These are phyloP conservation scores for Abrus pulchellus DNA, from an alignment of 306 rosid genomes.

Conservation along the genomic window DNA sequence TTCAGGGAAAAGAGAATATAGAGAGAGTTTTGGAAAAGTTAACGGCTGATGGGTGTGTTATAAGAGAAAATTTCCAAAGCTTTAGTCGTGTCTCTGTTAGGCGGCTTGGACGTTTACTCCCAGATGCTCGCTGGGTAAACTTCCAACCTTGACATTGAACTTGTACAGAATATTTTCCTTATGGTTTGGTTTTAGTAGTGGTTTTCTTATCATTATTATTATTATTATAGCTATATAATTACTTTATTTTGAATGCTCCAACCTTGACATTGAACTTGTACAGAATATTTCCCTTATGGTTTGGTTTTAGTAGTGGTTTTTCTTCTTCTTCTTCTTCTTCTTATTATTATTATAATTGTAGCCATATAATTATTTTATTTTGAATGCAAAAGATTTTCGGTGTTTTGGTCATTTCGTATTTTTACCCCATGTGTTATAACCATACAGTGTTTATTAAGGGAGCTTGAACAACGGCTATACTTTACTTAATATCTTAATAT, in stretches of 20 bases:
- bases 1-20: slow-evolving; percentile 69
- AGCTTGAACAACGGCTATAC: background rate
- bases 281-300: background rate
- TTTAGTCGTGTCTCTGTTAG: slow-evolving; percentile 70
- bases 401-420: too few relatives aligned
- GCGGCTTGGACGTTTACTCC: slow-evolving; percentile 80
- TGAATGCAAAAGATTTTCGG: background rate
- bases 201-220: background rate
- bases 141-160: slow-evolving; percentile 28
- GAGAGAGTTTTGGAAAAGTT: slow-evolving; percentile 63
- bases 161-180: background rate
- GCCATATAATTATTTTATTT: background rate
- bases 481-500: too few relatives aligned
- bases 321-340: too few relatives aligned
- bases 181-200: background rate
- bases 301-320: background rate
- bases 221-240: background rate
- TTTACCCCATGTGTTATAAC: background rate
- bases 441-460: background rate
- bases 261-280: slow-evolving; percentile 16
- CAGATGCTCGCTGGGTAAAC: slow-evolving; percentile 78
- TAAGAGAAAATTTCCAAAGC: slow-evolving; percentile 50
- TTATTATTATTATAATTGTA: background rate
- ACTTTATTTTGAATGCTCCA: background rate
- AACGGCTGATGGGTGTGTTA: slow-evolving; percentile 45